Conservation (phyloP, 306 rosid genomes). For the Sicyos baderoa region DNA sequence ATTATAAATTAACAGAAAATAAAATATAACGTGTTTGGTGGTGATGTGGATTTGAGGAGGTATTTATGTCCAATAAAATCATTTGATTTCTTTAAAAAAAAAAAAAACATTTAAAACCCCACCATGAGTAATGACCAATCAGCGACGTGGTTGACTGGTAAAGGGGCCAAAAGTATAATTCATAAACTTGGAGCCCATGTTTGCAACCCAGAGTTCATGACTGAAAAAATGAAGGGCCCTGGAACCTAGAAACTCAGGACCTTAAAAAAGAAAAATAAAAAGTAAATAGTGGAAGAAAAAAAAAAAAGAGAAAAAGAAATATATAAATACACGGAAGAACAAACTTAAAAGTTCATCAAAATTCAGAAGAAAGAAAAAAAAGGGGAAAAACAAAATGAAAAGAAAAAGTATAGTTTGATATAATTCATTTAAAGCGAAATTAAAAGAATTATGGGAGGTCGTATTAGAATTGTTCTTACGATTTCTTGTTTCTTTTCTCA, state of each 20-base stretch:
- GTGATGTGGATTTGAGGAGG: background rate
- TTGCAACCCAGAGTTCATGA: background rate
- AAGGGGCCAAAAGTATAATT: background rate
- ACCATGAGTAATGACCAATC: background rate
- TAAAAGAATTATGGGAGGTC: constrained; percentile 41
- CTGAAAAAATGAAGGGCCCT: background rate
- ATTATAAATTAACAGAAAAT: no score
- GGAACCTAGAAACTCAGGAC: background rate
- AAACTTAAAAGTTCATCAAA: constrained; percentile 3
- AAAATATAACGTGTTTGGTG: no score
- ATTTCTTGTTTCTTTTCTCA: constrained; percentile 36
- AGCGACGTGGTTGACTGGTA: background rate
- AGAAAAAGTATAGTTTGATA: constrained; percentile 3
- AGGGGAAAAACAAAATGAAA: background rate
- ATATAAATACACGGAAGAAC: background rate
- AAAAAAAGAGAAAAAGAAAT: background rate
- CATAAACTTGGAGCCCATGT: background rate
- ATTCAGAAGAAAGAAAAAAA: background rate
- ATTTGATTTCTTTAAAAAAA: no score
- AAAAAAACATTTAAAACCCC: no score
- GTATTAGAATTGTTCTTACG: constrained; percentile 40
- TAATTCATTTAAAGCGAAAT: background rate
- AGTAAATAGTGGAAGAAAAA: no score
- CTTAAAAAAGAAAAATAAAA: background rate
- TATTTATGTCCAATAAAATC: background rate